A percentile compares a stretch with the other conserved stretches of the same genome.
Evolutionary conservation across 139 green algal species (phyloP).

Genomic region (Chlorella sp.): DNA sequence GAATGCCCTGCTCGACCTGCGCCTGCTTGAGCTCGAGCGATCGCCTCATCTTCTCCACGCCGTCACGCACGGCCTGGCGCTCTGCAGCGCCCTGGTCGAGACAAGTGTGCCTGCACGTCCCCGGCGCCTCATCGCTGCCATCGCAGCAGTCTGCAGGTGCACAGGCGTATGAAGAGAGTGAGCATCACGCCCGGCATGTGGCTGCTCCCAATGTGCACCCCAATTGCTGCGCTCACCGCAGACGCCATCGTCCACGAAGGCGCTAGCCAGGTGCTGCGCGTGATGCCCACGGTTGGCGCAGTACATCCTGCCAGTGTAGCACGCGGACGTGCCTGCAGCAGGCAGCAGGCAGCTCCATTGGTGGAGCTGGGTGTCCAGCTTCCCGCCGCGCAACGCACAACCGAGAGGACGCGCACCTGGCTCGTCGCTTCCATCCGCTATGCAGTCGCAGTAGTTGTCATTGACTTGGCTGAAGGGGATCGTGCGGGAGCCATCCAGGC

Average conservation of each 20-base stretch:
- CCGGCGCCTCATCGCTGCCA: conserved; percentile 71
- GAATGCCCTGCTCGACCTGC: background rate
- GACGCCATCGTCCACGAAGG: conserved; percentile 90
- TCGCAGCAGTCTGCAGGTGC: conserved; percentile 93
- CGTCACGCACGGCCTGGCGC: conserved; percentile 33
- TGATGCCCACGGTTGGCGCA: conserved; percentile 77
- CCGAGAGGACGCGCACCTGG: too few relatives aligned
- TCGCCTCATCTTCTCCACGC: conserved; percentile 31
- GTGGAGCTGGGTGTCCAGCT: too few relatives aligned
- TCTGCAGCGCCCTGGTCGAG: conserved; percentile 45
- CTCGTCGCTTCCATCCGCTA: conserved; percentile 85
- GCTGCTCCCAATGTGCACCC: too few relatives aligned
- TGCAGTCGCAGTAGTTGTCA: conserved; percentile 94
- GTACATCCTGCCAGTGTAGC: conserved; percentile 76
- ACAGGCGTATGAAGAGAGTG: too few relatives aligned
- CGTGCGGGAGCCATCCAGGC: conserved; percentile 53
- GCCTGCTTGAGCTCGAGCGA: conserved; percentile 14
- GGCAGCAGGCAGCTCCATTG: too few relatives aligned
- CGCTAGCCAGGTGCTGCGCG: conserved; percentile 53
- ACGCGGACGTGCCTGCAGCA: conserved; percentile 80
- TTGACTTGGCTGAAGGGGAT: conserved; percentile 71
- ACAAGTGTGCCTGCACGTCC: conserved; percentile 78
- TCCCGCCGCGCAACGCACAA: too few relatives aligned
- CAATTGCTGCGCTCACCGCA: too few relatives aligned
- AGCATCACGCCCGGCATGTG: too few relatives aligned